These are phyloP conservation scores for Polytolypa hystricis DNA, from an alignment of 2,329 filamentous ascomycete genomes.

Conservation along the genomic window DNA sequence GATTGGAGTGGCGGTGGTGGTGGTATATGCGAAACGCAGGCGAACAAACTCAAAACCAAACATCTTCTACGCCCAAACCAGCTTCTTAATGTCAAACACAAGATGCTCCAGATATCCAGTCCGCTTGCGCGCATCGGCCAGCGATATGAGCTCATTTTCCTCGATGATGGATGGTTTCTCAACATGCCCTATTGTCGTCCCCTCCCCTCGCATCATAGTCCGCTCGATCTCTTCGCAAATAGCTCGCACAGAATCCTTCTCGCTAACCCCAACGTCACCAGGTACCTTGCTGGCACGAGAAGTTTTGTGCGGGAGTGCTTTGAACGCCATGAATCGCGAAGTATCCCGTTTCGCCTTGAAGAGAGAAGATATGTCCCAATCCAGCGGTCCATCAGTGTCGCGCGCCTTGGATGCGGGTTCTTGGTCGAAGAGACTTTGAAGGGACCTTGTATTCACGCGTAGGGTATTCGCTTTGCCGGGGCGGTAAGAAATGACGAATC, in stretches of 20 bases:
- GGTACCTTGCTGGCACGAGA: conserved; percentile 14
- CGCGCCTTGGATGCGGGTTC: conserved; percentile 3
- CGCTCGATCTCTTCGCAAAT: conserved; percentile 70
- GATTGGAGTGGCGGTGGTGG: no score
- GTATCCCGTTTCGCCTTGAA: conserved; percentile 21
- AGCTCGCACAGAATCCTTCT: conserved; percentile 45
- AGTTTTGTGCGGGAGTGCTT: conserved; percentile 29
- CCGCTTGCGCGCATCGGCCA: conserved; percentile 74
- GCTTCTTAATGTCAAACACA: conserved; percentile 81
- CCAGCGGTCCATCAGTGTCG: conserved; percentile 8
- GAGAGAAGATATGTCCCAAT: conserved; percentile 35
- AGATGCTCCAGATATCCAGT: conserved; percentile 79
- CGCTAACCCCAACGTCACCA: conserved; percentile 24
- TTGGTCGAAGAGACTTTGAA: conserved; percentile 49
- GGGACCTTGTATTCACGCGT: conserved; percentile 73
- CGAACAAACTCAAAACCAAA: no score
- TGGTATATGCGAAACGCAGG: no score
- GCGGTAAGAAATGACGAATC: conserved; percentile 68
- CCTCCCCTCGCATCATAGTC: conserved; percentile 40
- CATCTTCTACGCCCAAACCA: conserved; percentile 61
- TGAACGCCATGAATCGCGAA: conserved; percentile 32
- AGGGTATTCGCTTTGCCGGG: conserved; percentile 60
- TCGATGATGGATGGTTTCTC: conserved; percentile 34
- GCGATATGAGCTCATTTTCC: conserved; percentile 63
- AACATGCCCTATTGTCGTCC: conserved; percentile 23